These are phyloP conservation scores for Amanita pseudoporphyria DNA, from an alignment of 768 basidiomycete genomes.

Conservation along the genomic window DNA sequence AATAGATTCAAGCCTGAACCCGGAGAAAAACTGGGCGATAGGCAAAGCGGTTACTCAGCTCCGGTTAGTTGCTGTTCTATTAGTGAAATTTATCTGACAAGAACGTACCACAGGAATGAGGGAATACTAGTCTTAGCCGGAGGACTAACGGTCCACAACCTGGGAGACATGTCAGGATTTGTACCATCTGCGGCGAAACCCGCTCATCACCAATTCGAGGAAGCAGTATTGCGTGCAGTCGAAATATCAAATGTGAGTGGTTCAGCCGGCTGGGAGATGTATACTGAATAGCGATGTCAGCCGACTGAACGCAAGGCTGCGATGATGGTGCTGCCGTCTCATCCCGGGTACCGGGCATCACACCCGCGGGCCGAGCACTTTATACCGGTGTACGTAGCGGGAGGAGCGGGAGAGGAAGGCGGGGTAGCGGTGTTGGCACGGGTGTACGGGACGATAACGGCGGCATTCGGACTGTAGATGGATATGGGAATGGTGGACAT, in stretches of 20 bases:
- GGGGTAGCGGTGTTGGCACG: constrained; percentile 38
- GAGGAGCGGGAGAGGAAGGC: constrained; percentile 58
- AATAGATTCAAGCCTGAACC: constrained; percentile 49
- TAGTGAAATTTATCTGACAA: neutral
- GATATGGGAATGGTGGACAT: too few species aligned
- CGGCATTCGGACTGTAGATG: constrained; percentile 39
- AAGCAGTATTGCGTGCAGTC: constrained; percentile 50
- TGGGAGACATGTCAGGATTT: constrained; percentile 44
- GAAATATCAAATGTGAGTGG: constrained; percentile 27
- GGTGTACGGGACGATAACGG: constrained; percentile 50
- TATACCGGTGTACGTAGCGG: constrained; percentile 68
- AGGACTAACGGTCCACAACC: constrained; percentile 60
- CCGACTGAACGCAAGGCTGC: constrained; percentile 41
- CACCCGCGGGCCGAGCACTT: constrained; percentile 81
- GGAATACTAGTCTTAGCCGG: constrained; percentile 63
- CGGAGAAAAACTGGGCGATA: constrained; percentile 53
- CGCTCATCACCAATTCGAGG: constrained; percentile 45
- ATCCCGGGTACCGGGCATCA: constrained; percentile 52
- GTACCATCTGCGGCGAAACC: constrained; percentile 36
- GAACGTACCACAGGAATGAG: constrained; percentile 35
- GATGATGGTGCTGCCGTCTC: constrained; percentile 42
- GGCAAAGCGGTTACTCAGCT: constrained; percentile 54
- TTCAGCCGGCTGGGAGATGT: too few species aligned
- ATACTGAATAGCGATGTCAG: too few species aligned
- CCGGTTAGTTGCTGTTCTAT: constrained; percentile 28